phyloP scores from a whole-genome alignment of 805 yeast genomes.

The Candida chauliodis region DNA sequence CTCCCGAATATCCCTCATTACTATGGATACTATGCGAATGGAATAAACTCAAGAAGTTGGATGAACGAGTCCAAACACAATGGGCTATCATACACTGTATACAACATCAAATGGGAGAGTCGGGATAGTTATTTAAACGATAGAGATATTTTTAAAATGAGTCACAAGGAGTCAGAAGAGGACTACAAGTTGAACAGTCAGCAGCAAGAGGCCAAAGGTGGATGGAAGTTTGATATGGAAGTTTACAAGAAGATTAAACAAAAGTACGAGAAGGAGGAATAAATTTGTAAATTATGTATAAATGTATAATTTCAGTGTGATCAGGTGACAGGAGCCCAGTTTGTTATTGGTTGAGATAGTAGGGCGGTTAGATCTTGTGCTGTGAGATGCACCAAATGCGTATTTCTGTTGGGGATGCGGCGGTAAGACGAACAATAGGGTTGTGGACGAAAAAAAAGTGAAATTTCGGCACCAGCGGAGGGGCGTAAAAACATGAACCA shows the following conservation, averaged over 20 bases:
- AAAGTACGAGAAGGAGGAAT: slow-evolving; percentile 17
- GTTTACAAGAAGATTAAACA: slow-evolving; percentile 25
- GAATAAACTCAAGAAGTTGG: slow-evolving; percentile 78
- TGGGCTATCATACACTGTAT: slow-evolving; percentile 71
- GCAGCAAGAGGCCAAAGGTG: slow-evolving; percentile 15
- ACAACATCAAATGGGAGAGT: slow-evolving; percentile 48
- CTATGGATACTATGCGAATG: slow-evolving; percentile 62
- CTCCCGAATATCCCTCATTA: slow-evolving; percentile 70
- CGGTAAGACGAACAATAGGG: too few species aligned
- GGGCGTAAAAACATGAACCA: too few species aligned
- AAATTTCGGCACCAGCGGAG: too few species aligned
- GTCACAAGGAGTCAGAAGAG: slow-evolving; percentile 21
- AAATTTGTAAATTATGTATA: too few species aligned
- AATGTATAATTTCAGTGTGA: too few species aligned
- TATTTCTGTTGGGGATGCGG: too few species aligned
- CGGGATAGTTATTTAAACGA: slow-evolving; percentile 27
- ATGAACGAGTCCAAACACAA: slow-evolving; percentile 50
- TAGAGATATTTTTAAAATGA: slow-evolving; percentile 24
- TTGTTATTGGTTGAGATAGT: too few species aligned
- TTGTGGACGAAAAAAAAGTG: too few species aligned
- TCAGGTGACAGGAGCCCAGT: too few species aligned
- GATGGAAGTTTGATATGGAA: slow-evolving; percentile 32
- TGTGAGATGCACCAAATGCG: too few species aligned
- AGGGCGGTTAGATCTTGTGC: too few species aligned
- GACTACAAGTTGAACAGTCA: slow-evolving; percentile 22